A percentile compares a stretch with the other conserved stretches of the same genome.
phyloP scores from a whole-genome alignment of 1,139 yeast species.

The Candida gigantensis region DNA sequence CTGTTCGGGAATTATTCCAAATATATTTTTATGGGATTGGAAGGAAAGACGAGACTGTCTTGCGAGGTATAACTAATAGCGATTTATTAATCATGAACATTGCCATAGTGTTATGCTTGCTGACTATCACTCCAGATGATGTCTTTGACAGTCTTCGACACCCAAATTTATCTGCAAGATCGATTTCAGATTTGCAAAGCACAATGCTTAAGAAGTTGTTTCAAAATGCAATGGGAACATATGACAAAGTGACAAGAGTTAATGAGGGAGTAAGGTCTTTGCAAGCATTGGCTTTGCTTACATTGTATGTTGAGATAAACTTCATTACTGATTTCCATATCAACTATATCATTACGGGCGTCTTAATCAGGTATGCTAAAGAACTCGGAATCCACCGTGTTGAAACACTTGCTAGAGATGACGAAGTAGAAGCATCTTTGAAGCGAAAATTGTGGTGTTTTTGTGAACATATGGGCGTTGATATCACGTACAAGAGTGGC shows the following conservation, averaged over 20 bases:
- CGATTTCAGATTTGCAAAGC: constrained; percentile 5
- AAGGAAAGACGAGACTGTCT: constrained; percentile 10
- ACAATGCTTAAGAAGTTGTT: constrained; percentile 15
- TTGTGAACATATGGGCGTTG: constrained; percentile 23
- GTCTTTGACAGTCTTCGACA: constrained; percentile 7
- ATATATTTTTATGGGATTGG: constrained; percentile 12
- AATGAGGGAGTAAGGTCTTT: constrained; percentile 23
- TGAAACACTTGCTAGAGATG: constrained; percentile 14
- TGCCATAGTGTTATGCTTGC: constrained; percentile 17
- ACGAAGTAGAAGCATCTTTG: constrained; percentile 13
- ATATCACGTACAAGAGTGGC: constrained; percentile 25
- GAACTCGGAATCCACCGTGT: constrained; percentile 23
- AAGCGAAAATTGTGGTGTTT: constrained; percentile 25
- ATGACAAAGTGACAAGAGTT: constrained; percentile 20
- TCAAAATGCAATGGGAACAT: constrained; percentile 21
- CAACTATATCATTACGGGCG: constrained; percentile 21
- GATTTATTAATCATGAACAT: constrained; percentile 21
- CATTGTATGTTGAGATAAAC: constrained; percentile 24
- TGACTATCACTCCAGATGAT: constrained; percentile 7
- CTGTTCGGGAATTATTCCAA: constrained; percentile 14
- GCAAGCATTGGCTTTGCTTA: constrained; percentile 26
- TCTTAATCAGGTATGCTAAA: constrained; percentile 24
- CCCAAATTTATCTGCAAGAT: constrained; percentile 10
- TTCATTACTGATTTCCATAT: constrained; percentile 26
- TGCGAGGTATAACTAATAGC: constrained; percentile 10